A percentile compares a stretch with the other conserved stretches of the same genome.
These are phyloP conservation scores for Aspergillus homomorphus DNA, from an alignment of 495 filamentous ascomycete genomes.

Conservation along the genomic window DNA sequence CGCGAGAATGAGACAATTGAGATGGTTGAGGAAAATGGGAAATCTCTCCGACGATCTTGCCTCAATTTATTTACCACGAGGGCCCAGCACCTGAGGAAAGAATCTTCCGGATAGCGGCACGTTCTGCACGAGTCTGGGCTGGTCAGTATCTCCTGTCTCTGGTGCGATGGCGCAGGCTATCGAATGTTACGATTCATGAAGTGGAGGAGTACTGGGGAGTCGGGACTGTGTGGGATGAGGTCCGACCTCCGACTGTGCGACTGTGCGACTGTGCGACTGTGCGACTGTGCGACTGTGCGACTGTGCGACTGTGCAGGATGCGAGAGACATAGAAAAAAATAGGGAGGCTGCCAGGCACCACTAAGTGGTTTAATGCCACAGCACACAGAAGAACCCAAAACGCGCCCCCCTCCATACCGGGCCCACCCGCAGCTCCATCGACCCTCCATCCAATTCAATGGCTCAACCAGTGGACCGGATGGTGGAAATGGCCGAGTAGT, in stretches of 20 bases:
- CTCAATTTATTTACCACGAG: not conserved
- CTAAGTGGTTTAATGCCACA: too few species aligned
- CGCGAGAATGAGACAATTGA: conserved; percentile 12
- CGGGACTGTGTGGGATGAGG: not conserved
- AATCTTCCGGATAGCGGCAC: not conserved
- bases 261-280: too few species aligned
- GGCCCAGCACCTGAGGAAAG: not conserved
- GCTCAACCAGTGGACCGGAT: too few species aligned
- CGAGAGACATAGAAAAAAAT: too few species aligned
- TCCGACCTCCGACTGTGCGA: not conserved
- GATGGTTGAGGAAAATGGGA: conserved; percentile 4
- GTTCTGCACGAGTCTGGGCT: not conserved
- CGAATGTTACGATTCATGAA: not conserved
- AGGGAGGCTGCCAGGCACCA: too few species aligned
- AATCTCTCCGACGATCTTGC: conserved; percentile 3
- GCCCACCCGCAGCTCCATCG: too few species aligned
- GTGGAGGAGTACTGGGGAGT: not conserved
- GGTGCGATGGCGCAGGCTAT: not conserved
- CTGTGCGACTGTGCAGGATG: too few species aligned
- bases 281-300: too few species aligned
- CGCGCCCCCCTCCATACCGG: too few species aligned
- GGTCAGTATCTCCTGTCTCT: not conserved
- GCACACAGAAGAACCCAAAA: too few species aligned
- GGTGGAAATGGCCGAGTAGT: too few species aligned
- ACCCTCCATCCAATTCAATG: too few species aligned